Evolutionary conservation across 2,329 filamentous ascomycete genomes (phyloP), one percentile per base, ranked within the genome.

Genomic region (Fonsecaea multimorphosa): DNA sequence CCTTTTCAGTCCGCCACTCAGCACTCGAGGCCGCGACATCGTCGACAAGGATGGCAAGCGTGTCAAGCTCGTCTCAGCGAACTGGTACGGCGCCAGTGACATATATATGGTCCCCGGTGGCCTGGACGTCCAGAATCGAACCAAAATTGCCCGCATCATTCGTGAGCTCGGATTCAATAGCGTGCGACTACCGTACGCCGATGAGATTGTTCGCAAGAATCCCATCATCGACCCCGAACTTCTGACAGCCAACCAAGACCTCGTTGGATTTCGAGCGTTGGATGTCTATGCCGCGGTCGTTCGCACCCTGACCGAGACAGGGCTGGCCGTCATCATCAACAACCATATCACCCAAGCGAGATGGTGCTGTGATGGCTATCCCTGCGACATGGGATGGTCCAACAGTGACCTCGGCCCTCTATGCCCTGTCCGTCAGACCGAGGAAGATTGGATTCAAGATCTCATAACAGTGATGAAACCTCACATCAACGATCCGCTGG

Each of bases 51-150:
- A 78, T 1, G 85, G 83, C 44, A 80, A 82, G 32, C 83, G 86
- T 32, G 86, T 87, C 76, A 88, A 87, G 78, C 80, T 91, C 7
- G 78, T 85, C 19, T 87, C 85, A 22, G 80, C 90, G 73, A 91
- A 91, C 77, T 91, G 88, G 88, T 91, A 91, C 74, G 88, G 89
- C 36, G 88, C 85, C 2, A 89, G 86, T 73, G 88, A 91, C 72
- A 84, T 89, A 77, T 80, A 86, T 61, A 89, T 88, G 71, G 83
- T 90, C 11, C 82, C 86, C 0, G 86, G 87, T 38, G 88, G 88
- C 0, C 80, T 91, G 44, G 87, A 90, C 68, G 78, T 87, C 24
- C 83, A 84, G 72, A 87, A 90, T 76, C 86, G 88, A 40, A 79
- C 79, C 63, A 80, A 81, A 22, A 89, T 91, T 68, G 86, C 87